Percentiles rank a stretch among this genome's conserved stretches.
These are phyloP conservation scores for Hibiscus syriacus DNA, from an alignment of 345 rosid species.

Conservation along the genomic window DNA sequence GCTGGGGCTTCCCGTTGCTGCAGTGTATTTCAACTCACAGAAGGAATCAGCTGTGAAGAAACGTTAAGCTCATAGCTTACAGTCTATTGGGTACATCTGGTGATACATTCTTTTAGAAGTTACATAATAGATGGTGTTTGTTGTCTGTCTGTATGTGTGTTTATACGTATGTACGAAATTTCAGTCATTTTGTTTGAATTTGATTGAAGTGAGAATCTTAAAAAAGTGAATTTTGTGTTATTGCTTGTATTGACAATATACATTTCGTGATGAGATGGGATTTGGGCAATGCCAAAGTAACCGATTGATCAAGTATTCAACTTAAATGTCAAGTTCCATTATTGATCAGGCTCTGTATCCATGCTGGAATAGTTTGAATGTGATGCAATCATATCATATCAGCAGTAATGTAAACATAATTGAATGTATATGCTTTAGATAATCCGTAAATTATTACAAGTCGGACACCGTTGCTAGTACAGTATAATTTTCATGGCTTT, in stretches of 20 bases:
- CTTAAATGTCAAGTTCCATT: no score
- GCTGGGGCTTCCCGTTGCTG: slow-evolving; percentile 26
- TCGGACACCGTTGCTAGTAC: no score
- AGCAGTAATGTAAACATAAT: neutral
- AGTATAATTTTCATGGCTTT: no score
- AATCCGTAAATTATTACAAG: no score
- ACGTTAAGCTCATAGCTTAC: neutral
- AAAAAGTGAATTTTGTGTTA: neutral
- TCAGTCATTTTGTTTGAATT: neutral
- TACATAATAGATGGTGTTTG: neutral
- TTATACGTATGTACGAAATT: neutral
- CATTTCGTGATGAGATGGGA: no score
- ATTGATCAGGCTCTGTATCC: neutral
- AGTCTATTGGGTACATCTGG: neutral
- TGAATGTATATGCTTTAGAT: no score
- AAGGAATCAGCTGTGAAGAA: neutral
- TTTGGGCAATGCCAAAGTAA: neutral
- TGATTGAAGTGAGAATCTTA: neutral
- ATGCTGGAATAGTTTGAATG: neutral
- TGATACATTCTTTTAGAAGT: neutral
- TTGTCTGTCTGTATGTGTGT: neutral
- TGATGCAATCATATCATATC: neutral
- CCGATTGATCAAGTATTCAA: neutral
- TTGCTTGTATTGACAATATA: neutral
- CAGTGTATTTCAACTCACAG: neutral